A percentile compares a stretch with the other conserved stretches of the same genome.
phyloP scores from a whole-genome alignment of 495 filamentous ascomycete genomes.

The Pseudevernia furfuracea region DNA sequence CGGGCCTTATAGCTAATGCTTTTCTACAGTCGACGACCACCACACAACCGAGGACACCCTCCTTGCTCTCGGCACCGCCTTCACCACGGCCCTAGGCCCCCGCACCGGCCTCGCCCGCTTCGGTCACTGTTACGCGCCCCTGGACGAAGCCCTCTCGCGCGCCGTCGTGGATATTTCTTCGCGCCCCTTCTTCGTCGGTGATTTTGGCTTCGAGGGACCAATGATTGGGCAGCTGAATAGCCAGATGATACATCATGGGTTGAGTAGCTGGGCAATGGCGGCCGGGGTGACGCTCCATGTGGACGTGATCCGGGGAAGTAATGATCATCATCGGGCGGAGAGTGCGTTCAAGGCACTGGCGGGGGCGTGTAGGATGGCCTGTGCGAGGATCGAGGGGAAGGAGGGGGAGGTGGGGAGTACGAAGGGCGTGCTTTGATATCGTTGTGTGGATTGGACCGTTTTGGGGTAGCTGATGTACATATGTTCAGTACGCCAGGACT shows the following conservation, averaged over 20 bases:
- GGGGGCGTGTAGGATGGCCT: conserved; percentile 71
- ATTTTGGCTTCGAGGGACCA: conserved; percentile 76
- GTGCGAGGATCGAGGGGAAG: conserved; percentile 60
- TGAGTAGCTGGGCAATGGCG: conserved; percentile 86
- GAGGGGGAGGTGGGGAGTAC: conserved; percentile 92
- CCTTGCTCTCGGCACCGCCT: conserved; percentile 80
- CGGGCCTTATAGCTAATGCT: neutral
- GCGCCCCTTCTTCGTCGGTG: conserved; percentile 74
- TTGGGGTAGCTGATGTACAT: neutral
- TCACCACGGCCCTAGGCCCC: conserved; percentile 65
- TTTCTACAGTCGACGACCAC: conserved; percentile 81
- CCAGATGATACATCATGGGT: conserved; percentile 95
- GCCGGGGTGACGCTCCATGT: conserved; percentile 91
- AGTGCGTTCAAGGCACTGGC: conserved; percentile 96
- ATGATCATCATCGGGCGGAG: conserved; percentile 95
- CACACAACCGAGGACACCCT: conserved; percentile 95
- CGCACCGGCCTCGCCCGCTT: conserved; percentile 80
- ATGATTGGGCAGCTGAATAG: conserved; percentile 87
- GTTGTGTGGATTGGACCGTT: neutral
- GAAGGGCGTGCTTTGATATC: conserved; percentile 65
- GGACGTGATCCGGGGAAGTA: conserved; percentile 76
- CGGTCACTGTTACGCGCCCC: conserved; percentile 80
- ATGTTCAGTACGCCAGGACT: neutral
- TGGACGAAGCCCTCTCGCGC: conserved; percentile 90
- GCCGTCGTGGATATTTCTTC: conserved; percentile 92